Evolutionary conservation across 169 alveolate genomes (phyloP).

Genomic region (Haemoproteus tartakovskyi): DNA sequence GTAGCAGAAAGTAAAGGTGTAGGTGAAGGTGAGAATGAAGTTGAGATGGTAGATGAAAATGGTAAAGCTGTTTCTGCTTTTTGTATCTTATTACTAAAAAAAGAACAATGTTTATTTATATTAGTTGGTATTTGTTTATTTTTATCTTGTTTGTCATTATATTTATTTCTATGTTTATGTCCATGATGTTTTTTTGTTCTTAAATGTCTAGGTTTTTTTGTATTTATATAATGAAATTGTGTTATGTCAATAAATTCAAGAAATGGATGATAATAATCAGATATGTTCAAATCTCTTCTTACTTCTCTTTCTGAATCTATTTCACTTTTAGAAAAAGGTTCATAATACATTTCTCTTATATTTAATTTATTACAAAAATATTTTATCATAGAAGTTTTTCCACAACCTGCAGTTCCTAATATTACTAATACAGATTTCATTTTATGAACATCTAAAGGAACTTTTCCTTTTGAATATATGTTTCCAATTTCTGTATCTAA

Average conservation of each 20-base stretch:
- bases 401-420: conserved; percentile 58
- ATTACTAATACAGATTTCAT: conserved; percentile 45
- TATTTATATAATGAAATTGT: too few relatives aligned
- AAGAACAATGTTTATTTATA: too few relatives aligned
- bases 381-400: conserved; percentile 54
- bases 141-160: too few relatives aligned
- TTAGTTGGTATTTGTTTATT: too few relatives aligned
- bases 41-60: too few relatives aligned
- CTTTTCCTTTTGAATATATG: neutral
- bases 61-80: too few relatives aligned
- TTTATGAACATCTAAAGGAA: conserved; percentile 3
- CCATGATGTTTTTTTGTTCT: conserved; percentile 13
- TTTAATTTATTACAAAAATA: conserved; percentile 56
- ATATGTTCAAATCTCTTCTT: conserved; percentile 27
- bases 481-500: conserved; percentile 40
- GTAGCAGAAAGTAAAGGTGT: too few relatives aligned
- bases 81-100: too few relatives aligned
- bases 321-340: conserved; percentile 34
- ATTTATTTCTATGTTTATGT: conserved; percentile 37
- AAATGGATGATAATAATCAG: conserved; percentile 54
- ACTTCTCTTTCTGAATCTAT: conserved; percentile 1
- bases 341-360: conserved; percentile 46
- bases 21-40: too few relatives aligned
- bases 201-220: neutral
- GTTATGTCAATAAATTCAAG: too few relatives aligned